Evolutionary conservation across 2,329 filamentous ascomycete genomes (phyloP).

Genomic region (Trichoderma sp.): DNA sequence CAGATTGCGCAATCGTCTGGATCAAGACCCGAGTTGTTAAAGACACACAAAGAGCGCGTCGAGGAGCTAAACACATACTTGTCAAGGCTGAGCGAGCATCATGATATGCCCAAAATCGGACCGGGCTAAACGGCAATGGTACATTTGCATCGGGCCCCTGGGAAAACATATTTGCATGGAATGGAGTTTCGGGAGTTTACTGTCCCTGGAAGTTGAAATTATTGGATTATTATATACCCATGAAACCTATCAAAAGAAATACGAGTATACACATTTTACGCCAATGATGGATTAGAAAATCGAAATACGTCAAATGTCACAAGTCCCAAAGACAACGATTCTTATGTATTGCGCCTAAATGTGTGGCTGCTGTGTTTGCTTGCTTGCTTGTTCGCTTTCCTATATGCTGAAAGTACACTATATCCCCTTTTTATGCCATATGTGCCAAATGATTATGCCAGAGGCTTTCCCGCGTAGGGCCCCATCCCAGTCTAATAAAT

Average conservation of each 20-base stretch:
- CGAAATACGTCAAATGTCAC: background rate
- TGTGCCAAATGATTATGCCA: background rate
- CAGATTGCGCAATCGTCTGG: conserved; percentile 65
- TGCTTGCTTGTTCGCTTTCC: background rate
- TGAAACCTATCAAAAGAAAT: background rate
- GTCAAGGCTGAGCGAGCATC: conserved; percentile 89
- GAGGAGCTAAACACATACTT: conserved; percentile 95
- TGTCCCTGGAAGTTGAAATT: conserved; percentile 13
- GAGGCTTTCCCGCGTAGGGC: background rate
- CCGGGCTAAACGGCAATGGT: conserved; percentile 45
- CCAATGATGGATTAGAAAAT: background rate
- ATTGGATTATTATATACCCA: background rate
- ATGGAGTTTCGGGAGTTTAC: conserved; percentile 29
- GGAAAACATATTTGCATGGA: background rate
- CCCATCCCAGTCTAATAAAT: conserved; percentile 19
- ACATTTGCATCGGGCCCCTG: background rate
- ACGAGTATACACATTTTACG: background rate
- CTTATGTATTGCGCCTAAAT: background rate
- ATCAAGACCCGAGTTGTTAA: conserved; percentile 71
- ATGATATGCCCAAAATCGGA: conserved; percentile 82
- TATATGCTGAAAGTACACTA: conserved; percentile 16
- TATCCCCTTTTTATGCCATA: conserved; percentile 13
- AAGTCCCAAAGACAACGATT: background rate
- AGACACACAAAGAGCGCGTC: conserved; percentile 95
- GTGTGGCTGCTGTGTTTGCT: conserved; percentile 1